These are phyloP conservation scores for Colletotrichum cuscutae DNA, from an alignment of 2,329 filamentous ascomycete species.

Conservation along the genomic window DNA sequence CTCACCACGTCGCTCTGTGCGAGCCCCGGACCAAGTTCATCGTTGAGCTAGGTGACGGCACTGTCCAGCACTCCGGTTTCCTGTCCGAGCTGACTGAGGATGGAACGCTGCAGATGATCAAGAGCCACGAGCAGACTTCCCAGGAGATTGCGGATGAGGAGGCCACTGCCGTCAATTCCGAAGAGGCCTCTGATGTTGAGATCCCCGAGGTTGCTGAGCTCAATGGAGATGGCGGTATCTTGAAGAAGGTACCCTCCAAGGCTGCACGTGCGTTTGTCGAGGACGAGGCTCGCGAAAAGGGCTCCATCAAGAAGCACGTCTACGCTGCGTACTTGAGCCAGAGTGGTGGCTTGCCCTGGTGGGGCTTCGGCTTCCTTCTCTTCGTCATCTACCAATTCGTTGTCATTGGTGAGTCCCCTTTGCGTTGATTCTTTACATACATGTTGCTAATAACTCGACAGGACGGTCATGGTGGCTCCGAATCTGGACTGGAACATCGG, in stretches of 20 bases:
- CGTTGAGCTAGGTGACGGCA: conserved; percentile 77
- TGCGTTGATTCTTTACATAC: neutral
- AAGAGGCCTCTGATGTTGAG: conserved; percentile 53
- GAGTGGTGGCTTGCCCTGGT: conserved; percentile 72
- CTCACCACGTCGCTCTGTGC: conserved; percentile 80
- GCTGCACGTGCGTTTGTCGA: conserved; percentile 77
- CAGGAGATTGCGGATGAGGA: conserved; percentile 61
- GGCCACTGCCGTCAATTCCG: conserved; percentile 66
- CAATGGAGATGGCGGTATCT: conserved; percentile 48
- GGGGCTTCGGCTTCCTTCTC: conserved; percentile 63
- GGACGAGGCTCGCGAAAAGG: conserved; percentile 78
- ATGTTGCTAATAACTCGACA: conserved; percentile 32
- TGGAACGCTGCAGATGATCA: conserved; percentile 66
- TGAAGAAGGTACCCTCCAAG: conserved; percentile 63
- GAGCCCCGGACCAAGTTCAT: conserved; percentile 78
- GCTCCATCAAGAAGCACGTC: conserved; percentile 74
- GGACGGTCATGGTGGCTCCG: conserved; percentile 72
- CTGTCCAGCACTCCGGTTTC: conserved; percentile 70
- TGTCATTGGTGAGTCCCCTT: conserved; percentile 57
- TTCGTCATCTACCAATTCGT: conserved; percentile 67
- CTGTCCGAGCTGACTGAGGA: conserved; percentile 71
- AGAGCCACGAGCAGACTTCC: conserved; percentile 62
- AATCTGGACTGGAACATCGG: conserved; percentile 66
- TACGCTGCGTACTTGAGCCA: conserved; percentile 75
- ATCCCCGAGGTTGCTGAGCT: conserved; percentile 42